These are phyloP conservation scores for Cladosporium sp. DNA, from an alignment of 2,329 filamentous ascomycete genomes.

Conservation along the genomic window DNA sequence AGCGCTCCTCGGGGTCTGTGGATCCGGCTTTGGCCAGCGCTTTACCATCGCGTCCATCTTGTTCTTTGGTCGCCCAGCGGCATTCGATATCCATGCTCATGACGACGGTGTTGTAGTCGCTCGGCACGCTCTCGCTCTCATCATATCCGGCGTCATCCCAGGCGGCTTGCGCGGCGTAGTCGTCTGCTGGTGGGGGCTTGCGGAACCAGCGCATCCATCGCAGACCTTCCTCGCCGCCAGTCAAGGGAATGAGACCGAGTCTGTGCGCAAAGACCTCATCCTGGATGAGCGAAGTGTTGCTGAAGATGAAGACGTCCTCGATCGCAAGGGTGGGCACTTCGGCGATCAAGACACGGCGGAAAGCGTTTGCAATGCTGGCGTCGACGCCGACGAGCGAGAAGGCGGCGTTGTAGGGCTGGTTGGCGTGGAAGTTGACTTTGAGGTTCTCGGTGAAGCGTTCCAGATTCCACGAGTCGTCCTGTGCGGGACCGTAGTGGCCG, in stretches of 20 bases:
- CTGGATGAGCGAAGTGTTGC: slow-evolving; percentile 97
- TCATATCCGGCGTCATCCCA: slow-evolving; percentile 49
- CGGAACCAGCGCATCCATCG: slow-evolving; percentile 80
- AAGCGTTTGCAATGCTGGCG: slow-evolving; percentile 91
- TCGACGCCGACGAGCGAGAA: slow-evolving; percentile 94
- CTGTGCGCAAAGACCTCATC: slow-evolving; percentile 93
- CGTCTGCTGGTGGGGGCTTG: slow-evolving; percentile 62
- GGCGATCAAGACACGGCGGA: slow-evolving; percentile 90
- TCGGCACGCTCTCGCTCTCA: slow-evolving; percentile 49
- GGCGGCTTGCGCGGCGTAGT: slow-evolving; percentile 49
- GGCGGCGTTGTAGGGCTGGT: slow-evolving; percentile 71
- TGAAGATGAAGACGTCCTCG: slow-evolving; percentile 87
- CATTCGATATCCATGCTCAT: slow-evolving; percentile 77
- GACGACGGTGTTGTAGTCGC: slow-evolving; percentile 84
- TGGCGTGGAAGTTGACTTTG: slow-evolving; percentile 79
- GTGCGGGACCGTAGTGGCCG: slow-evolving; percentile 76
- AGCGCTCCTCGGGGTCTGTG: slow-evolving; percentile 79
- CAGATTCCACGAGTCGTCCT: slow-evolving; percentile 79
- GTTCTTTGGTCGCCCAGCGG: slow-evolving; percentile 63
- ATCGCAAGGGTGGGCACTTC: slow-evolving; percentile 95
- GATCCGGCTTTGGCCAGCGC: slow-evolving; percentile 64
- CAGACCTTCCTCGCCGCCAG: slow-evolving; percentile 74
- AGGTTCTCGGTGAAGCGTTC: slow-evolving; percentile 72
- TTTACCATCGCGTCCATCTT: slow-evolving; percentile 47
- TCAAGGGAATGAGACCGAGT: slow-evolving; percentile 86